Evolutionary conservation across 129 eudicot species (phyloP), one percentile per base, ranked within the genome.

Genomic region (Artemisia annua): DNA sequence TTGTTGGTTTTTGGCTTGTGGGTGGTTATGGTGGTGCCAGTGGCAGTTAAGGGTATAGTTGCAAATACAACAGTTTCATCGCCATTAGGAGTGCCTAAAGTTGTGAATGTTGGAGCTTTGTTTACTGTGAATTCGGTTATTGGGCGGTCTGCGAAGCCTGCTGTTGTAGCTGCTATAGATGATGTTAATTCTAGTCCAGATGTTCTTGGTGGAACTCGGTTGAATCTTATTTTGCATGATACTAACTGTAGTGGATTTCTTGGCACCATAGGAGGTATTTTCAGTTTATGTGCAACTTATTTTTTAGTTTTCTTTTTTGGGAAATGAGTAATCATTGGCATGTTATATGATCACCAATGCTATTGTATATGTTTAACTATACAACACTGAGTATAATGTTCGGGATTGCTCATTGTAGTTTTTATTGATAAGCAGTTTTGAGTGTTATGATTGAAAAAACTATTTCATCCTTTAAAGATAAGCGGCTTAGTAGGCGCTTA

Each of bases 161-260:
- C 97, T 44, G 17, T 93, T 82, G 46, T 43, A 49, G 96, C 97
- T 75, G 98, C 98, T 53, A 17, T 93, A 82, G 88, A 84, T 82
- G 97, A 89, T 63, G 91, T 93, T 12, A 92, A 92, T 59, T 73
- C 86, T 13, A 83, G 86, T 81, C 63, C 89, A 12, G 84, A 14
- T 66, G 69, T 92, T 79, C 88, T 92, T 55, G 48, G 35, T 1
- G 90, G 85, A 52, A 81, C 83, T 10, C 67, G 28, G 22, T 78
- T 92, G 76, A 85, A 85, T n/a, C 81, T 92, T 28, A 80, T 92
- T 54, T 11, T 80, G 69, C 91, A 84, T 73, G 97, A 92, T 30
- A 92, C 97, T 6, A 92, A 89, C 74, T 92, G 97, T 86, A 91
- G 97, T 52, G 97, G 96, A 15, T 91, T 91, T 78, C 69, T 88